Conservation (phyloP, 2,329 filamentous ascomycete species). For the Pestalotiopsis sp. region DNA sequence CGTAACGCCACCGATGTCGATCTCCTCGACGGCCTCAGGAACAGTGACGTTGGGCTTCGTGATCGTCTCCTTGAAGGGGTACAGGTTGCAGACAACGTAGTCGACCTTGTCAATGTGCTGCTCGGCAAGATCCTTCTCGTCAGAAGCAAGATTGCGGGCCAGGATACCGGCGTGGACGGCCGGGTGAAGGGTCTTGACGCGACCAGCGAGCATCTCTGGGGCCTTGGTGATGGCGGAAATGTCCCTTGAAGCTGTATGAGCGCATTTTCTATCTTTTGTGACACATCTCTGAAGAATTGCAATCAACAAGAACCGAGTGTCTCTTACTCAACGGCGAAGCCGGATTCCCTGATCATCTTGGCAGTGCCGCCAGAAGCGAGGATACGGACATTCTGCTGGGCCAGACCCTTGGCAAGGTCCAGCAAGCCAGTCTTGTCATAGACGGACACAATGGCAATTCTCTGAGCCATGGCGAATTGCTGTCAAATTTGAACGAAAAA, state of each 20-base stretch:
- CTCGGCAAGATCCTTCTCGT: constrained; percentile 94
- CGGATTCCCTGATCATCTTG: constrained; percentile 94
- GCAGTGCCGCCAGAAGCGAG: constrained; percentile 94
- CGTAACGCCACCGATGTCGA: constrained; percentile 97
- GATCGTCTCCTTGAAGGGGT: constrained; percentile 98
- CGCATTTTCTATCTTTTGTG: background rate
- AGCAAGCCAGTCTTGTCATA: constrained; percentile 97
- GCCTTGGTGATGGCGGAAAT: constrained; percentile 96
- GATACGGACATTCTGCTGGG: constrained; percentile 87
- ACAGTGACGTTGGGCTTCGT: constrained; percentile 97
- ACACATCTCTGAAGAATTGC: background rate
- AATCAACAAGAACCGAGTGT: background rate
- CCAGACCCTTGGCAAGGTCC: constrained; percentile 88
- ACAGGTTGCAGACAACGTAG: constrained; percentile 97
- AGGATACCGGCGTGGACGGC: constrained; percentile 91
- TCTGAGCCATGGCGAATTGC: constrained; percentile 44
- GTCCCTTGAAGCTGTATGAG: constrained; percentile 60
- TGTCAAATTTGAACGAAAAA: background rate
- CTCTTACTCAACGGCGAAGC: constrained; percentile 85
- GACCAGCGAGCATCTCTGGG: constrained; percentile 81
- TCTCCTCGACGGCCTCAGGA: constrained; percentile 95
- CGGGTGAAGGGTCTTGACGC: constrained; percentile 95
- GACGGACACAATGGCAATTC: constrained; percentile 91
- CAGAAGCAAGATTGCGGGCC: constrained; percentile 88
- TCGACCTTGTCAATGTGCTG: constrained; percentile 95